Base-by-base conservation (phyloP, 129 eudicot species). In the Centrapalus pauciflorus region DNA sequence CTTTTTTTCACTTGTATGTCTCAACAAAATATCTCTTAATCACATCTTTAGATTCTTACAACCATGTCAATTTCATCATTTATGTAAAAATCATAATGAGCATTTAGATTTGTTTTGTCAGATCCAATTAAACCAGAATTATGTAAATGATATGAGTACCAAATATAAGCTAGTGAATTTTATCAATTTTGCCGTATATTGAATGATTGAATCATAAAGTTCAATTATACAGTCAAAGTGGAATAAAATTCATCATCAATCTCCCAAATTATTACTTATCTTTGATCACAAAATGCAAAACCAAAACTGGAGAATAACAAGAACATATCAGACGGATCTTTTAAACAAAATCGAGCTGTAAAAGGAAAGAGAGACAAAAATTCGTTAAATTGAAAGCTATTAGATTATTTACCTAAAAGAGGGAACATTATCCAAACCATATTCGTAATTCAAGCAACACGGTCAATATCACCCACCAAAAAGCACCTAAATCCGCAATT, bases 391-490 rank as follows among this genome's bases (percentile, higher is more conserved):
- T 17, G 13, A 28, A 69, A 26, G 55, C 5, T 55, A 9, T 26
- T 40, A 38, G 30, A 69, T 69, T 13, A 61, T 61, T 51, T 72
- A 69, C 77, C 34, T 61, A 24, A 49, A 48, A 49, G 23, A 10
- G 29, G 23, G 16, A 29, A 0, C 30, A 1, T 30, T 5, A 69
- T 68, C 73, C 55, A 68, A 24, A 52, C 43, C 32, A 46, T 4
- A 20, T 65, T 2, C 70, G 58, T 27, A 68, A 55, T 37, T 55
- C 55, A 55, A 30, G 24, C 65, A 69, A 38, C 65, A 21, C 26
- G 10, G 3, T 24, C 17, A 55, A 37, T 34, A 16, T 26, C 26
- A 68, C 51, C 54, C 2, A 41, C 11, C 30, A 17, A 54, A 66
- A 64, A 27, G 16, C 7, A 37, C 68, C 68, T 9, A 57, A 74